Evolutionary conservation across 495 filamentous ascomycete genomes (phyloP), one percentile per base, ranked within the genome.

Genomic region (Daldinia loculata): DNA sequence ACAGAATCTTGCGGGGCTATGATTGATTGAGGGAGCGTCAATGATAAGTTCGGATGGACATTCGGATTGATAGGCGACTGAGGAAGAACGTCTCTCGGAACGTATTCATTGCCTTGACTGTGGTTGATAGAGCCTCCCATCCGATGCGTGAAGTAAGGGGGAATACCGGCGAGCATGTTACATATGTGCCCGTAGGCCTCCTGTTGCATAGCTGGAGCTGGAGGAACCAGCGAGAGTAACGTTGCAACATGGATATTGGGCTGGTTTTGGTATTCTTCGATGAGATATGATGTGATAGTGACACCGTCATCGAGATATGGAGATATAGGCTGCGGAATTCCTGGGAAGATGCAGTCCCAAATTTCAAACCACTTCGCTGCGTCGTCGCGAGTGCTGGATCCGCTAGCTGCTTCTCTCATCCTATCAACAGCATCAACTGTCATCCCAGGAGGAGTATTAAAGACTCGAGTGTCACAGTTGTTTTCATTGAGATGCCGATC

Each of bases 281-380:
- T 24, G 4, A 41, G 3, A 26, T 56, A 9, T 19, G 12, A 19
- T 0, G 11, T 0, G 19, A 32, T 17, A 11, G 15, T 32, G n/a
- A 22, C 0, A 0, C 11, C 17, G 11, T 38, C 4, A 3, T 29
- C 1, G 15, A 66, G 38, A 12, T 66, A 61, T 27, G 70, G 56
- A 4, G 55, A 39, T 4, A 1, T 6, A 32, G 56, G 70, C 6
- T 17, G 61, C 4, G 9, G 11, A 27, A 11, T 48, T 6, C 17
- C 12, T 15, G 64, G 69, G 19, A 68, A 68, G 7, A 74, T 26
- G 19, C 63, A 58, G 3, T 65, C 39, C 72, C 72, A 74, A 27
- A 74, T 64, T 3, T 15, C 24, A 51, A 41, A 74, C 72, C 72
- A 74, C 22, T 65, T 45, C 0, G 45, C 64, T 17, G 50, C 30